These are phyloP conservation scores for Psidium guajava DNA, from an alignment of 345 rosid genomes.

Conservation along the genomic window DNA sequence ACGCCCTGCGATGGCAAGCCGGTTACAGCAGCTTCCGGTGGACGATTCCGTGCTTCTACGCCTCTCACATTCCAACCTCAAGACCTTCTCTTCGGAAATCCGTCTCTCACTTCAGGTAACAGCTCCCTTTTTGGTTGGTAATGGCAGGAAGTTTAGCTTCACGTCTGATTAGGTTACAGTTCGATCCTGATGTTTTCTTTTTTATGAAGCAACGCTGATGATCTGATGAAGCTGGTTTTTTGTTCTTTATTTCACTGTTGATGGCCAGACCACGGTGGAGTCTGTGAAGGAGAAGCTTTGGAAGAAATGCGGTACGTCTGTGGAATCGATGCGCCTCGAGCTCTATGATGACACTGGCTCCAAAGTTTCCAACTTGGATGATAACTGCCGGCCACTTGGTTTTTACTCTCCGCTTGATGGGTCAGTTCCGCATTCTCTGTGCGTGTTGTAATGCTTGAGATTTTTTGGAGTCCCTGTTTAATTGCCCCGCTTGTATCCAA, in stretches of 20 bases:
- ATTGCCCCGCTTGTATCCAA: not conserved
- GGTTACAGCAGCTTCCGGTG: constrained; percentile 26
- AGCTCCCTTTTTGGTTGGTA: not conserved
- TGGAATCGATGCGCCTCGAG: constrained; percentile 58
- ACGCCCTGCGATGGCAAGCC: not conserved
- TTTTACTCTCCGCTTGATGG: constrained; percentile 74
- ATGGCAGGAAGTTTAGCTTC: not conserved
- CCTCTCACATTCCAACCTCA: constrained; percentile 68
- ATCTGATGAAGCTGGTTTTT: not conserved
- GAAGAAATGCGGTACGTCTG: constrained; percentile 81
- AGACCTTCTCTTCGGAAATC: constrained; percentile 49
- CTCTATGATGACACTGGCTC: constrained; percentile 60
- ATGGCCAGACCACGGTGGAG: constrained; percentile 44
- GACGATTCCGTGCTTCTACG: constrained; percentile 62
- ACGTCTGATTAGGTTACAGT: not conserved
- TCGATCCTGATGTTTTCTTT: not conserved
- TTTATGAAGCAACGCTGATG: not conserved
- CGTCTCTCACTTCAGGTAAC: constrained; percentile 68
- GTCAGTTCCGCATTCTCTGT: constrained; percentile 12
- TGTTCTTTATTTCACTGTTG: not conserved
- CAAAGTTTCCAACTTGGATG: constrained; percentile 42
- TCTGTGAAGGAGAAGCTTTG: constrained; percentile 83
- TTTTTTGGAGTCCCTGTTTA: not conserved
- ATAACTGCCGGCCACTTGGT: constrained; percentile 53
- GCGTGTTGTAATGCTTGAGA: not conserved